Conservation (phyloP, 768 basidiomycete genomes). For the Mycena sanguinolenta region DNA sequence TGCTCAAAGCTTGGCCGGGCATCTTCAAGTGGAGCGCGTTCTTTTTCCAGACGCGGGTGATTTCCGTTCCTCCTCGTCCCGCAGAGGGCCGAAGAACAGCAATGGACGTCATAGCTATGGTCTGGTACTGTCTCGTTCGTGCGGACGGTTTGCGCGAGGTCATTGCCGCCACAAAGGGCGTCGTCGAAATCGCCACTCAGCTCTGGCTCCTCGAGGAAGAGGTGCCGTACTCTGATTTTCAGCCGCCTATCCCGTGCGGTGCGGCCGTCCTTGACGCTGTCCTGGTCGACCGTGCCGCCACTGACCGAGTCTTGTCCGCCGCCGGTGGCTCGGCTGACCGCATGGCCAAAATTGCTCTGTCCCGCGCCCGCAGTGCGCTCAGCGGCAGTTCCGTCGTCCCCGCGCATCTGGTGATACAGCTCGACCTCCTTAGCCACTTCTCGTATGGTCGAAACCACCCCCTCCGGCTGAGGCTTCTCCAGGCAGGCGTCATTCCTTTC, state of each 20-base stretch:
- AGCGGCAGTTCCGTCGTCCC: slow-evolving; percentile 37
- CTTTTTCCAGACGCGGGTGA: slow-evolving; percentile 44
- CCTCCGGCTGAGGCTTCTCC: slow-evolving; percentile 49
- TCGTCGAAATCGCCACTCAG: slow-evolving; percentile 51
- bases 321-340: slow-evolving; percentile 44
- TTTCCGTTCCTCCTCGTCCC: slow-evolving; percentile 34
- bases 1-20: slow-evolving; percentile 50
- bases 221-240: slow-evolving; percentile 33
- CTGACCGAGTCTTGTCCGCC: slow-evolving; percentile 47
- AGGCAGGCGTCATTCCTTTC: slow-evolving; percentile 46
- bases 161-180: slow-evolving; percentile 48
- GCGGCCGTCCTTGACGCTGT: slow-evolving; percentile 49
- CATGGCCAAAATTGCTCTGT: slow-evolving; percentile 46
- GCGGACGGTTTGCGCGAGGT: slow-evolving; percentile 44
- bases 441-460: slow-evolving; percentile 45
- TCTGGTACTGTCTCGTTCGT: slow-evolving; percentile 46
- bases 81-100: slow-evolving; percentile 36
- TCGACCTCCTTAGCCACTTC: slow-evolving; percentile 50
- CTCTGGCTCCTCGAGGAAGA: slow-evolving; percentile 51
- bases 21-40: slow-evolving; percentile 54
- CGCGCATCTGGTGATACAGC: slow-evolving; percentile 39
- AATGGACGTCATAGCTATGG: slow-evolving; percentile 46
- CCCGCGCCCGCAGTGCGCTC: slow-evolving; percentile 43
- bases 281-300: slow-evolving; percentile 38
- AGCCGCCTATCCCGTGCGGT: slow-evolving; percentile 42